These are phyloP conservation scores for Punica granatum DNA, from an alignment of 345 rosid genomes.

Conservation along the genomic window DNA sequence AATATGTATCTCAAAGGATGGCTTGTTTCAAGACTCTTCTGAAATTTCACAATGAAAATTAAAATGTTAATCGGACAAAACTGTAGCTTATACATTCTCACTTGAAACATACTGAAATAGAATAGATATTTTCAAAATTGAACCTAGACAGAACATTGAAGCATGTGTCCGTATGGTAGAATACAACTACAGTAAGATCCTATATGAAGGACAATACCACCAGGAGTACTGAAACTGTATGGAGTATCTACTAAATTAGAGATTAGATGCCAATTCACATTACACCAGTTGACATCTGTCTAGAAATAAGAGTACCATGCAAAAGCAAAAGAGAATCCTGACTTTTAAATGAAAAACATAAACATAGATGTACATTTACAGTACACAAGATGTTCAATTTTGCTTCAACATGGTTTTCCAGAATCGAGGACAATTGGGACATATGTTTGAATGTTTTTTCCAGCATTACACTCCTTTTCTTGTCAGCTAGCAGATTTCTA, in stretches of 20 bases:
- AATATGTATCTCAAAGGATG: not conserved
- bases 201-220: too few species aligned
- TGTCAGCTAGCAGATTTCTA: not conserved
- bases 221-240: too few species aligned
- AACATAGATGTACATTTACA: not conserved
- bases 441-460: not conserved
- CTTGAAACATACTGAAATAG: not conserved
- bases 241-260: not conserved
- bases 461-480: not conserved
- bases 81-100: not conserved
- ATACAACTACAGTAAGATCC: too few species aligned
- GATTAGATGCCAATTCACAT: too few species aligned
- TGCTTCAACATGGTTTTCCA: not conserved
- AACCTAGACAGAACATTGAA: not conserved
- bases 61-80: not conserved
- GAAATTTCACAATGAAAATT: not conserved
- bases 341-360: not conserved
- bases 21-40: not conserved
- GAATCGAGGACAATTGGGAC: not conserved
- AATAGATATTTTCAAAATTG: not conserved
- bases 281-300: not conserved
- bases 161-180: too few species aligned
- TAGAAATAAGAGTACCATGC: not conserved
- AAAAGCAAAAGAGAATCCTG: not conserved
- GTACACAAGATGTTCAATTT: not conserved